phyloP scores from a whole-genome alignment of 1,284 basidiomycete species.

The Sporisorium graminicola region DNA sequence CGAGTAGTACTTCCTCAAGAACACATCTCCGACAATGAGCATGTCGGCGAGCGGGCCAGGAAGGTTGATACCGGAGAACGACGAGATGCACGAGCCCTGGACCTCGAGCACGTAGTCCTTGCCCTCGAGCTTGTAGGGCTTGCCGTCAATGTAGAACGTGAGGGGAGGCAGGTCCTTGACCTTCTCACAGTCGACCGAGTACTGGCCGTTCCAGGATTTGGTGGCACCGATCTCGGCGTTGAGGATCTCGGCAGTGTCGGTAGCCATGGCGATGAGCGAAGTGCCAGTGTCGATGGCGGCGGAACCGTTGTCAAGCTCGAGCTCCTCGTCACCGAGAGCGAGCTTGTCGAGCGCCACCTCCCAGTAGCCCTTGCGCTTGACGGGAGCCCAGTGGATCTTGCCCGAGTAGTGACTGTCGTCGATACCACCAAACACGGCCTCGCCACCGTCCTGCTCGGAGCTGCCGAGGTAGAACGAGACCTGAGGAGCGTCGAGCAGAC shows the following conservation, averaged over 20 bases:
- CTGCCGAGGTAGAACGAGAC: conserved; percentile 95
- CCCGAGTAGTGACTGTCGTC: conserved; percentile 85
- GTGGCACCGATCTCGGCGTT: conserved; percentile 80
- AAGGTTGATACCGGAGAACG: conserved; percentile 93
- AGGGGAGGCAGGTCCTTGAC: conserved; percentile 88
- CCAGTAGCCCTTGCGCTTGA: conserved; percentile 98
- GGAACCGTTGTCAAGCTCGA: conserved; percentile 85
- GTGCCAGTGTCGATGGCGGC: conserved; percentile 87
- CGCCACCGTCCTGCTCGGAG: conserved; percentile 89
- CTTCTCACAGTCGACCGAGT: conserved; percentile 83
- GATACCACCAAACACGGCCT: conserved; percentile 92
- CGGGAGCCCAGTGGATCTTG: conserved; percentile 86
- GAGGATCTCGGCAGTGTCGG: conserved; percentile 96
- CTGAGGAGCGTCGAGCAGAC: conserved; percentile 84
- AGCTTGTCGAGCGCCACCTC: conserved; percentile 71
- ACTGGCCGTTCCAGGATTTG: conserved; percentile 66
- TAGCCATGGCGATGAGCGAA: conserved; percentile 89
- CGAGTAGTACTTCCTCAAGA: conserved; percentile 83
- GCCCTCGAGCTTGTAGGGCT: conserved; percentile 80
- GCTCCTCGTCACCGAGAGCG: conserved; percentile 75
- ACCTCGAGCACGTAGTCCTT: conserved; percentile 90
- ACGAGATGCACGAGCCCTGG: conserved; percentile 90
- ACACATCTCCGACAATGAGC: conserved; percentile 86
- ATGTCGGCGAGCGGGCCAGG: conserved; percentile 86
- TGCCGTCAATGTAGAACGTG: conserved; percentile 75